These are phyloP conservation scores for Blastobotrys persicus DNA, from an alignment of 1,139 yeast genomes.

Conservation along the genomic window DNA sequence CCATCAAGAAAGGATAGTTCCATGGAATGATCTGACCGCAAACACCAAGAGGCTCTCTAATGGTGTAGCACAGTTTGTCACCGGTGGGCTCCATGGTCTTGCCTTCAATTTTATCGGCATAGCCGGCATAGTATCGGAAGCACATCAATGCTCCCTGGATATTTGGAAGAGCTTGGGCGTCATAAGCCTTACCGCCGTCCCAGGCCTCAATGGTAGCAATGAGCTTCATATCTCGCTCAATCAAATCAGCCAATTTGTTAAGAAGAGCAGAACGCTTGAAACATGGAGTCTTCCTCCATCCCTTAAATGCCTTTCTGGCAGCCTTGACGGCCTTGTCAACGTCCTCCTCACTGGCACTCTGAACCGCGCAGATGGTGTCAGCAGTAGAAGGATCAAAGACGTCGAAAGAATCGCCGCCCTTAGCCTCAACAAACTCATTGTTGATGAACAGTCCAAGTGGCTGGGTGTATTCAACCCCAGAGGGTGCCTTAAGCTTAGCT, in stretches of 20 bases:
- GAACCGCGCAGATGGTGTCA: constrained; percentile 51
- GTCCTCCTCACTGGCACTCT: constrained; percentile 56
- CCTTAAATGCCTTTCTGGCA: constrained; percentile 52
- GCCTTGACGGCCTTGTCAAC: constrained; percentile 59
- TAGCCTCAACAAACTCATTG: constrained; percentile 55
- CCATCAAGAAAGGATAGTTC: constrained; percentile 86
- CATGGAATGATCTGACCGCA: constrained; percentile 86
- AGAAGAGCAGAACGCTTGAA: constrained; percentile 57
- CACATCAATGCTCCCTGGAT: constrained; percentile 54
- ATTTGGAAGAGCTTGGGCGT: constrained; percentile 53
- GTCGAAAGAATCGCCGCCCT: constrained; percentile 50
- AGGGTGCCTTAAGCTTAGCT: constrained; percentile 52
- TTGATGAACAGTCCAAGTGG: constrained; percentile 67
- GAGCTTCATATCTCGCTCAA: constrained; percentile 58
- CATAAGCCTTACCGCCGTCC: constrained; percentile 75
- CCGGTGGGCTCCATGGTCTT: constrained; percentile 63
- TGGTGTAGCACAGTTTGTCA: constrained; percentile 57
- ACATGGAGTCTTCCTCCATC: constrained; percentile 48
- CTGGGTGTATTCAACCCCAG: constrained; percentile 57
- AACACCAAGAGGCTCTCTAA: constrained; percentile 71
- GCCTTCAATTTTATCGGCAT: constrained; percentile 73
- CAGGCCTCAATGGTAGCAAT: constrained; percentile 73
- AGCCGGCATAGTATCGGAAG: constrained; percentile 74
- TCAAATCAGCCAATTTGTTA: constrained; percentile 60
- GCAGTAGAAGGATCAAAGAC: constrained; percentile 58